Evolutionary conservation across 805 yeast species (phyloP), one percentile per base, ranked within the genome.

Genomic region (Lipomyces starkeyi): DNA sequence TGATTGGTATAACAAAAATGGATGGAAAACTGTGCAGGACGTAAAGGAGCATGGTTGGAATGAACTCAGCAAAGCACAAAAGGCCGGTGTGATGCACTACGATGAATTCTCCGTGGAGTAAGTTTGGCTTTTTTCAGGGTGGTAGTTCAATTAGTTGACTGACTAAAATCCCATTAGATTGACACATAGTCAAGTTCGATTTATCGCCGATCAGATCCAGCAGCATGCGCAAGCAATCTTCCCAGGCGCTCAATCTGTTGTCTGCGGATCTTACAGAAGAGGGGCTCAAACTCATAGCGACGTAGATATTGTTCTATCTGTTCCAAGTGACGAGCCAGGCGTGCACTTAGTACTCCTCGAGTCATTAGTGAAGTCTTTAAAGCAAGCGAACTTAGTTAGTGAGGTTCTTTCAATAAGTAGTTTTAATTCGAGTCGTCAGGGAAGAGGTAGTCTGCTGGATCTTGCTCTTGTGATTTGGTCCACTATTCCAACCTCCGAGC

Each of bases 181-280:
- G 25, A 60, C 62, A 29, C 63, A 52, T 29, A 66, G 61, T 17
- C 68, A 70, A 35, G 74, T 71, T 34, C 35, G 53, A 6, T 53
- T 17, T 22, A 68, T 70, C 47, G 72, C 57, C 32, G 52, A 59
- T 34, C 29, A 25, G 11, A 65, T 71, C 22, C 17, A 53, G 22
- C 58, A 58, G 9, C 58, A 57, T 22, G 67, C 68, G 9, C 58
- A 27, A 22, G 58, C 29, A 25, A 60, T 65, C 27, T 60, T 61
- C 27, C 62, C 59, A n/a, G 34, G 47, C 9, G 70, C 58, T 2
- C 35, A 40, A 20, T 40, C 59, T 4, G 53, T 61, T 5, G 40
- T 71, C 11, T 63, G 69, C 37, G 74, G 74, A 9, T 73, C 74
- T 13, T 71, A 62, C 59, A 65, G 74, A 8, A 67, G 74, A 9